Base-by-base conservation (phyloP, 2,329 filamentous ascomycete species). In the Basipetospora sp. region DNA sequence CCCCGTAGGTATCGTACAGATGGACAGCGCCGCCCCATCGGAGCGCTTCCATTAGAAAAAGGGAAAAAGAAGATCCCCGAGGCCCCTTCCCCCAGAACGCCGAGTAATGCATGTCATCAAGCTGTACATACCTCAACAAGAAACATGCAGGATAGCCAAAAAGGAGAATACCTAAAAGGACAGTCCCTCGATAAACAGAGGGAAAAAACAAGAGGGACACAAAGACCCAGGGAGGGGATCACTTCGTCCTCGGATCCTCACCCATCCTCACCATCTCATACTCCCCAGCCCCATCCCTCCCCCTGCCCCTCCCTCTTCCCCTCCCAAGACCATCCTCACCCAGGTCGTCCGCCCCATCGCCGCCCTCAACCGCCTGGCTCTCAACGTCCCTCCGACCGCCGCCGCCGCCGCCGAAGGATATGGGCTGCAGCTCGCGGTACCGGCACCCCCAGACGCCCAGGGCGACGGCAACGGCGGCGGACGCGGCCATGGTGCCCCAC, bases 381-480 rank as follows among this genome's bases (percentile, higher is more conserved):
- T 41, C 17, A 25, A 47, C 41, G 40, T 47, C 45, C 13, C 50
- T 47, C n/a, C 52, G 52, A 31, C 59, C 52, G 27, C 56, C 57
- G 6, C 56, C 53, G 8, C 56, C 64, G 3, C 79, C 79, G 15
- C 85, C 85, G 52, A 96, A 94, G 42, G 74, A 79, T 48, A 96
- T 92, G 9, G 90, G 88, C 50, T 76, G 71, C 40, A 98, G 62
- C 59, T 98, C 90, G 43, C 88, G 71, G 67, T 86, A 92, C 51
- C 79, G 84, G 54, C 88, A 96, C 3, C 79, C 83, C 83, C 88
- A 96, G 27, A 92, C 79, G 4, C 84, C 87, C 2, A 90, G 63
- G 33, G 65, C 72, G 8, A 69, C 57, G 20, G 62, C 60, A 3
- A 65, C 39, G 4, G 55, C 58, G 29, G 62, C 59, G 2, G 69